Evolutionary conservation across 2,329 filamentous ascomycete species (phyloP).

Genomic region (Venturia aucupariae): DNA sequence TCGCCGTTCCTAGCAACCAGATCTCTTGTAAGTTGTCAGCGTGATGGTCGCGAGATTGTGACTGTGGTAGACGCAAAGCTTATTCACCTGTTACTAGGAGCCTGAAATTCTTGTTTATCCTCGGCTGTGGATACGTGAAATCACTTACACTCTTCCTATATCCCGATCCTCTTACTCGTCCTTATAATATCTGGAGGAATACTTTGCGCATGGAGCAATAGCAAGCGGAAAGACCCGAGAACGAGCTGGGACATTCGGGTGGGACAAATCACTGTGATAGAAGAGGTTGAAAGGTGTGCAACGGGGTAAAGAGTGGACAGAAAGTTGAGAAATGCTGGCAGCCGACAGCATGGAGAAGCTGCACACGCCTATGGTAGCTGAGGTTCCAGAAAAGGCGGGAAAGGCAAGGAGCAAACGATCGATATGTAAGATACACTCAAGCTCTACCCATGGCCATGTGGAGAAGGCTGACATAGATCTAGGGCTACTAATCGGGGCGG

Average conservation of each 20-base stretch:
- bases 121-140: not conserved
- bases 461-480: not conserved
- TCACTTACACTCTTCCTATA: too few species aligned
- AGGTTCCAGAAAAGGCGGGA: not conserved
- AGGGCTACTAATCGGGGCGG: not conserved
- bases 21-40: not conserved
- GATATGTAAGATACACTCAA: not conserved
- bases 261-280: not conserved
- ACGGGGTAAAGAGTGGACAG: not conserved
- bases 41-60: not conserved
- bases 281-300: not conserved
- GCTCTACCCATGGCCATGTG: not conserved
- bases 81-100: not conserved
- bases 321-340: not conserved
- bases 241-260: not conserved
- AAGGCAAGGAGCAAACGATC: not conserved
- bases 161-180: not conserved
- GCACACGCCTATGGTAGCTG: not conserved
- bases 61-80: not conserved
- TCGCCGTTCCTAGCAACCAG: not conserved
- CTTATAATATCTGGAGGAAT: not conserved
- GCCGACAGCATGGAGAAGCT: not conserved
- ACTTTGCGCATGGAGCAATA: not conserved
- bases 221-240: not conserved
- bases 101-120: not conserved